These are phyloP conservation scores for Vicia faba DNA, from an alignment of 306 rosid genomes.

Conservation along the genomic window DNA sequence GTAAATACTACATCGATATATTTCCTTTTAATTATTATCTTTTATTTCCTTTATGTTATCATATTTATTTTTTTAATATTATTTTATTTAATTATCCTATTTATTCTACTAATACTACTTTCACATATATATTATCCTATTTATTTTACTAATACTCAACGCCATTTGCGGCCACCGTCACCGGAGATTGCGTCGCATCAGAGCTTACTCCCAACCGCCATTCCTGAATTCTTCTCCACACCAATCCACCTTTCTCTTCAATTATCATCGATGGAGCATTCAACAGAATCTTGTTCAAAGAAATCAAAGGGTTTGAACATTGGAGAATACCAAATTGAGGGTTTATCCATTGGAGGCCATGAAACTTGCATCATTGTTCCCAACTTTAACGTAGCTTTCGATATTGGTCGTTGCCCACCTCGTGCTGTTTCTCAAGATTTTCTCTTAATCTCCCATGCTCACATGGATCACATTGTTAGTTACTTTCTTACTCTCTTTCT, in stretches of 20 bases:
- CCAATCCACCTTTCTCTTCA: not conserved
- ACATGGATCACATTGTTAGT: conserved; percentile 96
- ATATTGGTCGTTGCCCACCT: conserved; percentile 94
- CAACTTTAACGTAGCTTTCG: conserved; percentile 69
- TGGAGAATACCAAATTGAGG: conserved; percentile 80
- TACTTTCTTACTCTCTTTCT: not conserved
- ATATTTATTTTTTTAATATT: no score
- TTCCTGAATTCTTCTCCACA: no score
- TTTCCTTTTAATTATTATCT: no score
- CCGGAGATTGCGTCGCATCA: no score
- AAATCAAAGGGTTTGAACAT: conserved; percentile 54
- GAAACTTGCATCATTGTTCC: conserved; percentile 89
- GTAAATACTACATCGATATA: no score
- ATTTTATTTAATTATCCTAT: no score
- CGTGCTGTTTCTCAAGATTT: conserved; percentile 79
- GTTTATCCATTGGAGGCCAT: conserved; percentile 94
- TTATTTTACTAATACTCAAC: no score
- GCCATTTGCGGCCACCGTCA: no score
- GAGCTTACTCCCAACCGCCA: no score
- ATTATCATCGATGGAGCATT: conserved; percentile 33
- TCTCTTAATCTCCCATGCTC: conserved; percentile 87
- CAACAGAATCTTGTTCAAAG: conserved; percentile 37
- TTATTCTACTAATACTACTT: no score
- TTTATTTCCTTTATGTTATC: no score
- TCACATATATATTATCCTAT: no score